These are phyloP conservation scores for Linanthus parryae DNA, from an alignment of 148 eudicot genomes.

Conservation along the genomic window DNA sequence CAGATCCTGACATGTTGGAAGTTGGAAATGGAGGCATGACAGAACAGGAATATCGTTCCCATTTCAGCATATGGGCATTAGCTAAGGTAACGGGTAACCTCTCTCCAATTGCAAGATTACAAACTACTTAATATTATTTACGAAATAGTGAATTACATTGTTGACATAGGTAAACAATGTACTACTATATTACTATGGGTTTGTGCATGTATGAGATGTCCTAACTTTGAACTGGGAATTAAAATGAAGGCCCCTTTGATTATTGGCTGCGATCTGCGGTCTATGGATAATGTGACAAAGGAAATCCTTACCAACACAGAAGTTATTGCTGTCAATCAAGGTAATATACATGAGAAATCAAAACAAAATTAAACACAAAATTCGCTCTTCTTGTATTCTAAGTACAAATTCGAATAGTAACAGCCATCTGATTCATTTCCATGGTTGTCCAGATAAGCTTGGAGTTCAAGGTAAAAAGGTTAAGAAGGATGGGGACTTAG, in stretches of 20 bases:
- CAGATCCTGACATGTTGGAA: slow-evolving; percentile 97
- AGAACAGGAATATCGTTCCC: slow-evolving; percentile 62
- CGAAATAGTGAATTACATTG: no score
- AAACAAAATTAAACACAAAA: no score
- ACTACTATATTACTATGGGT: no score
- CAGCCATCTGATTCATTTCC: neutral
- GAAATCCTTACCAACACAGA: slow-evolving; percentile 51
- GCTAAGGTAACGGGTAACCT: no score
- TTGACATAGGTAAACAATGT: no score
- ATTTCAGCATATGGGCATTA: slow-evolving; percentile 95
- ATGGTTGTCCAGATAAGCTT: slow-evolving; percentile 33
- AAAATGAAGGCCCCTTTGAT: slow-evolving; percentile 85
- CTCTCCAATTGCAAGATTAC: no score
- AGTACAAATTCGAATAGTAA: neutral
- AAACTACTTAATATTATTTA: no score
- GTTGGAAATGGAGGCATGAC: slow-evolving; percentile 98
- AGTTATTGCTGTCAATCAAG: slow-evolving; percentile 87
- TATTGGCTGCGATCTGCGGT: slow-evolving; percentile 78
- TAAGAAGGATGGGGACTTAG: slow-evolving; percentile 45
- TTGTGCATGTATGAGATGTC: no score
- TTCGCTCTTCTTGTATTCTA: neutral
- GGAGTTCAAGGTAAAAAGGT: slow-evolving; percentile 71
- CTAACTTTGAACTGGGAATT: no score
- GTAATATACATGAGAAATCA: no score
- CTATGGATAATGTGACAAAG: slow-evolving; percentile 30